Evolutionary conservation across 495 filamentous ascomycete species (phyloP).

Genomic region (Trichoderma parareesei): DNA sequence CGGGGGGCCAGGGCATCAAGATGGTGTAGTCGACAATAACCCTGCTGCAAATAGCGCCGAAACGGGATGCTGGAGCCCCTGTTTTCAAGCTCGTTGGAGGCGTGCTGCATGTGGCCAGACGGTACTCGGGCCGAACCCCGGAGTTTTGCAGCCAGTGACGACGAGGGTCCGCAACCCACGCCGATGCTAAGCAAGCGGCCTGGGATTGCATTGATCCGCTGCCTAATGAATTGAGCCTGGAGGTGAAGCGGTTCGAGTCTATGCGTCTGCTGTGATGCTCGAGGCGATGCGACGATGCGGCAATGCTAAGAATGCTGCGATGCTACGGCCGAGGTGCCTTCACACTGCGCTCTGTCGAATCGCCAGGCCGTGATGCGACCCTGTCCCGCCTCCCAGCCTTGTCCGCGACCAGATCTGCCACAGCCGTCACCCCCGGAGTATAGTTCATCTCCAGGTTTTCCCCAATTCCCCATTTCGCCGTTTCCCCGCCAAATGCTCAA

Average conservation of each 20-base stretch:
- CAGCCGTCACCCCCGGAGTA: slow-evolving; percentile 6
- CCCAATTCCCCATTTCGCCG: slow-evolving; percentile 7
- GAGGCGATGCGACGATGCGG: neutral
- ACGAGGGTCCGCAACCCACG: neutral
- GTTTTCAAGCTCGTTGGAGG: neutral
- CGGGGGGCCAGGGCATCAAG: no score
- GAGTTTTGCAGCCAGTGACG: slow-evolving; percentile 7
- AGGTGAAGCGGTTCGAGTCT: neutral
- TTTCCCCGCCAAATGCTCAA: slow-evolving; percentile 3
- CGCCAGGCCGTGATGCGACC: neutral
- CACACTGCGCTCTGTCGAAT: neutral
- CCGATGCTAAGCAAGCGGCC: neutral
- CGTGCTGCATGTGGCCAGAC: slow-evolving; percentile 4
- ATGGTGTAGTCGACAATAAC: no score
- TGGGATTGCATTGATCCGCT: neutral
- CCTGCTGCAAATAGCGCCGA: neutral
- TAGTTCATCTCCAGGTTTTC: slow-evolving; percentile 1
- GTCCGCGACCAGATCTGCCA: neutral
- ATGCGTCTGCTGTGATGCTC: neutral
- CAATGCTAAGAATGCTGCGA: neutral
- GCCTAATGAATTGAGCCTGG: slow-evolving; percentile 7
- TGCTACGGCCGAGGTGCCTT: neutral
- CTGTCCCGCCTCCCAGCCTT: neutral
- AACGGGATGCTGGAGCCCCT: neutral
- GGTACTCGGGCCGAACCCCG: slow-evolving; percentile 9